Percentiles rank a stretch among this genome's conserved stretches.
These are phyloP conservation scores for Solanum hybrid DNA, from an alignment of 305 asterid genomes.

Conservation along the genomic window DNA sequence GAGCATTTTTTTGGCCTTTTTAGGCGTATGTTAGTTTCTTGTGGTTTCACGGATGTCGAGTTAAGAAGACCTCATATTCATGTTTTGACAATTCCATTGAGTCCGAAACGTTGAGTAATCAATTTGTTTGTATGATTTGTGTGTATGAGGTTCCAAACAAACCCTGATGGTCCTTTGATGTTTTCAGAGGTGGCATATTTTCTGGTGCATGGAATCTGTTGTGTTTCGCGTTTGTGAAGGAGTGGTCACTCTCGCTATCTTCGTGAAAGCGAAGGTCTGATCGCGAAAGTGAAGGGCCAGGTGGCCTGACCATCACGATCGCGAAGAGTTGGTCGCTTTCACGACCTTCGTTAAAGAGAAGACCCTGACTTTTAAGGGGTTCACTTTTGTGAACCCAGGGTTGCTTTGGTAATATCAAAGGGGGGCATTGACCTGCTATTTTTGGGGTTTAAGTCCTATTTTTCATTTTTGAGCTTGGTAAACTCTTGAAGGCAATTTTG, in stretches of 20 bases:
- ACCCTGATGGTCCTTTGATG: not conserved
- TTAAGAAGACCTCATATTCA: not conserved
- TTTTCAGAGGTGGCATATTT: too few species aligned
- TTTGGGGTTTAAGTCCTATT: not conserved
- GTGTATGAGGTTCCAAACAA: not conserved
- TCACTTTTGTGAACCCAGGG: not conserved
- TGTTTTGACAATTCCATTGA: too few species aligned
- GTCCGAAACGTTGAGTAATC: not conserved
- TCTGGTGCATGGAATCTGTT: not conserved
- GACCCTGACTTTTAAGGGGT: not conserved
- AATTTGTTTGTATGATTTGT: too few species aligned
- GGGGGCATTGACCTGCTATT: not conserved
- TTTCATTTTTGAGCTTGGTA: not conserved
- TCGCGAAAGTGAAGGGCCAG: not conserved
- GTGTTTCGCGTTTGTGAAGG: not conserved
- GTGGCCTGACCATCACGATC: not conserved
- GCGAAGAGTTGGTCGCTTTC: not conserved
- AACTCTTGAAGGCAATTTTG: not conserved
- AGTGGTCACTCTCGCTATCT: not conserved
- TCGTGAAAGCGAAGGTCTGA: not conserved
- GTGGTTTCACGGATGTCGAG: not conserved
- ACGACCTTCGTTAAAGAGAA: not conserved
- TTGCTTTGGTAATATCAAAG: too few species aligned
- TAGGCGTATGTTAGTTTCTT: not conserved
- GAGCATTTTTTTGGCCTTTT: not conserved